phyloP scores from a whole-genome alignment of 768 basidiomycete genomes.

The Russula emetica region DNA sequence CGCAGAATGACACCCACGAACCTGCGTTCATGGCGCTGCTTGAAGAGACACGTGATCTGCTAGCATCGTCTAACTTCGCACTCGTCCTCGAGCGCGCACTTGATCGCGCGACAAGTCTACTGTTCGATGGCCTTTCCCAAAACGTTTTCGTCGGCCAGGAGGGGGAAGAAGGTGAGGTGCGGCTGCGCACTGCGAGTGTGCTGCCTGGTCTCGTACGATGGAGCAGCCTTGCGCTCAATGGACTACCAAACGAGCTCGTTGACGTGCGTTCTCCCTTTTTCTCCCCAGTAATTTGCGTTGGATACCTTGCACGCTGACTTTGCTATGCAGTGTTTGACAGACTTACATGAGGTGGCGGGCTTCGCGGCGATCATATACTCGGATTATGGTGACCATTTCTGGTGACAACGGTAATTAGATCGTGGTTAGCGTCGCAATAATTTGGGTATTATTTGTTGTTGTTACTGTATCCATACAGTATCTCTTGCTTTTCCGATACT shows the following conservation, averaged over 20 bases:
- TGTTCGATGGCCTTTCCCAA: conserved; percentile 60
- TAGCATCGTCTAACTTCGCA: conserved; percentile 66
- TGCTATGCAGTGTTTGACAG: conserved; percentile 50
- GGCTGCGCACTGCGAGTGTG: conserved; percentile 70
- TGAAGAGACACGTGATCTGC: conserved; percentile 57
- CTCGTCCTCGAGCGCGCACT: conserved; percentile 68
- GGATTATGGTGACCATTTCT: conserved; percentile 56
- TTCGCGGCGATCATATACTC: conserved; percentile 72
- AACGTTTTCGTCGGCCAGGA: conserved; percentile 52
- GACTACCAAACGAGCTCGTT: conserved; percentile 72
- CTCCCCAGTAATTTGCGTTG: neutral
- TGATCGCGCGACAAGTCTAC: conserved; percentile 59
- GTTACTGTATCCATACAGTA: neutral
- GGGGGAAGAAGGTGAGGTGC: conserved; percentile 38
- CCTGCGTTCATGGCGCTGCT: conserved; percentile 60
- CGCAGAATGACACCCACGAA: conserved; percentile 38
- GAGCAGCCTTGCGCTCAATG: conserved; percentile 64
- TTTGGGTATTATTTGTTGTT: conserved; percentile 1
- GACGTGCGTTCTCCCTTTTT: conserved; percentile 53
- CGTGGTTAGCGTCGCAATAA: neutral
- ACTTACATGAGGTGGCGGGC: conserved; percentile 57
- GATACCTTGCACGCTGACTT: neutral
- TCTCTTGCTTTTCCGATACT: neutral
- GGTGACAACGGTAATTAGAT: conserved; percentile 28
- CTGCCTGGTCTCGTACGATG: conserved; percentile 77